A percentile compares a stretch with the other conserved stretches of the same genome.
Conservation (phyloP, 495 filamentous ascomycete species). For the Bryoglossum gracile region DNA sequence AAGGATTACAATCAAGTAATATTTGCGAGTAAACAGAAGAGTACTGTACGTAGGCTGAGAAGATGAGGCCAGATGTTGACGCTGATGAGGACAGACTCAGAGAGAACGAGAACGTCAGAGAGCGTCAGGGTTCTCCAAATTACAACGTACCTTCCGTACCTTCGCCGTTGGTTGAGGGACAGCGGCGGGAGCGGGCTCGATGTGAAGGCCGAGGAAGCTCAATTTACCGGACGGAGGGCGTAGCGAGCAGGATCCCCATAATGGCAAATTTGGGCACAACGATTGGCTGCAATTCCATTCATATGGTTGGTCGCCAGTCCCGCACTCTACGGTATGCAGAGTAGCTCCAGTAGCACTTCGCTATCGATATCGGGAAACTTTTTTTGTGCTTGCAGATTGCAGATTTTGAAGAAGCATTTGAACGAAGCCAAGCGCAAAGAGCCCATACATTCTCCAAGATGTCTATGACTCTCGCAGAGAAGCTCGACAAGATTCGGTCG, state of each 20-base stretch:
- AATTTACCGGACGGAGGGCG: too few species aligned
- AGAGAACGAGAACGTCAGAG: constrained; percentile 7
- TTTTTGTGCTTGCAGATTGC: too few species aligned
- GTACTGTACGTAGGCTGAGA: too few species aligned
- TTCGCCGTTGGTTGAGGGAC: too few species aligned
- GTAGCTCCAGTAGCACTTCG: not conserved
- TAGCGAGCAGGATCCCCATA: too few species aligned
- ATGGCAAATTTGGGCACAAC: too few species aligned
- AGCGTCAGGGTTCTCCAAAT: constrained; percentile 15
- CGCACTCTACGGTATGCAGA: not conserved
- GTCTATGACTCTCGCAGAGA: constrained; percentile 81
- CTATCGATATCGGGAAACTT: constrained; percentile 16
- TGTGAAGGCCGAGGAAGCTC: too few species aligned
- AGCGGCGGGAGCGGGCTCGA: too few species aligned
- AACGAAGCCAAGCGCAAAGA: constrained; percentile 21
- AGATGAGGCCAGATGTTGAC: constrained; percentile 21
- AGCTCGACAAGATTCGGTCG: constrained; percentile 91
- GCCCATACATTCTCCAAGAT: constrained; percentile 37
- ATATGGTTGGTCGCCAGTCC: too few species aligned
- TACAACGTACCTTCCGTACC: too few species aligned
- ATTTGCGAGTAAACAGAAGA: constrained; percentile 11
- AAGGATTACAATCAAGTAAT: constrained; percentile 19
- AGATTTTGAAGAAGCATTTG: too few species aligned
- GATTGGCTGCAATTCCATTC: too few species aligned
- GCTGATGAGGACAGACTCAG: not conserved